Base-by-base conservation (phyloP, 1,284 basidiomycete genomes). In the Apiotrichum porosum region DNA sequence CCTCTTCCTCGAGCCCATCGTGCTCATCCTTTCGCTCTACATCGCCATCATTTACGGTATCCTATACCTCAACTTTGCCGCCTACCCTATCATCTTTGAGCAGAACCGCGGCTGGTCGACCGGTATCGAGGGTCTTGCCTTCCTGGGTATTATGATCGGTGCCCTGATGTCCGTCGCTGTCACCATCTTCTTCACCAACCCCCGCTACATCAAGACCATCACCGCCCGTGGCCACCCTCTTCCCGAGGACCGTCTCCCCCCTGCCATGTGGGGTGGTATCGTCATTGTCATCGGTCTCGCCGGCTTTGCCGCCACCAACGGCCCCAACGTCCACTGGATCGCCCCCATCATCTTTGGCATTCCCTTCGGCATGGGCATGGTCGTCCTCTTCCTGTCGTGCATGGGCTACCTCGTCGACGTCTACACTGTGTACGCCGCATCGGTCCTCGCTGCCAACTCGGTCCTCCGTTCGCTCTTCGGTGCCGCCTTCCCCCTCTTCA, bases 391-490 rank as follows among this genome's bases (percentile, higher is more conserved):
- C 66, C 78, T 81, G 51, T 77, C 78, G 28, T 66, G 80, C 18
- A 78, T 78, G 26, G 79, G 80, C 12, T 84, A 84, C 69, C 73
- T 83, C 50, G 81, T 83, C 77, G 82, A 83, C 57, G 72, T 78
- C 5, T 84, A 83, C 67, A 75, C 75, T 22, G 64, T 61, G 52
- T 63, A 72, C 63, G 50, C 57, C 19, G 83, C 83, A 0, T 81
- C 80, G 46, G 82, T 82, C 10, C 76, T 84, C 26, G 83, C 85
- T 3, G 80, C 84, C 46, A 85, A 83, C 35, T 80, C 85, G 18
- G 79, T 88, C 37, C 66, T 85, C 18, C 81, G 85, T 49, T 84
- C 81, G 3, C 71, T 79, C 2, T 79, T 83, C 53, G 85, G 83
- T 17, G 81, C 80, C 1, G 74, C 79, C 3, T 84, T 84, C 68